Evolutionary conservation across 1,284 basidiomycete species (phyloP).

Genomic region (Filobasidium uniguttulatum): DNA sequence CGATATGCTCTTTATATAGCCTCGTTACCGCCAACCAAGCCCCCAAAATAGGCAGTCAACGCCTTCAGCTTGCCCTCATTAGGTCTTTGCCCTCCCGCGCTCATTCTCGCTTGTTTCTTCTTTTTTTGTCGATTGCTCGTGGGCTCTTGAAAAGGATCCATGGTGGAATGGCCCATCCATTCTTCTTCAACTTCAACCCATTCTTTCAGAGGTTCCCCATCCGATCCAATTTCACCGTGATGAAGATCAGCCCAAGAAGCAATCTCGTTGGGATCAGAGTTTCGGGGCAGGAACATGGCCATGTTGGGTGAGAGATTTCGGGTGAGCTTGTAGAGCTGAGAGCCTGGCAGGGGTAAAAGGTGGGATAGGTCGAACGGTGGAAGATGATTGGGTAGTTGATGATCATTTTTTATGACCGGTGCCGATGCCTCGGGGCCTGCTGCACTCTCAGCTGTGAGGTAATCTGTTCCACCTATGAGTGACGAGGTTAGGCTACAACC

Average conservation of each 20-base stretch:
- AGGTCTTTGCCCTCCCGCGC: not conserved
- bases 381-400: constrained; percentile 5
- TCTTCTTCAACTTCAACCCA: constrained; percentile 41
- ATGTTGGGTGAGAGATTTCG: constrained; percentile 56
- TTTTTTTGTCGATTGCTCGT: not conserved
- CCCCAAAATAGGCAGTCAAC: constrained; percentile 42
- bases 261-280: constrained; percentile 59
- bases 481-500: no score
- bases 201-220: no score
- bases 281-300: constrained; percentile 81
- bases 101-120: not conserved
- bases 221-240: constrained; percentile 6
- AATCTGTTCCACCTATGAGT: constrained; percentile 26
- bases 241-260: constrained; percentile 40
- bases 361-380: constrained; percentile 50
- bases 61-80: constrained; percentile 39
- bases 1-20: no score
- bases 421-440: constrained; percentile 1
- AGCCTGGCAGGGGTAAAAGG: constrained; percentile 66
- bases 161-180: constrained; percentile 37
- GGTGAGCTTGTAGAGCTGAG: constrained; percentile 61
- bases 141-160: not conserved
- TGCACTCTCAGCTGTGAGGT: constrained; percentile 18
- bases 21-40: constrained; percentile 22
- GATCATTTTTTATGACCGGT: no score